Percentiles rank a stretch among this genome's conserved stretches.
These are phyloP conservation scores for Miscanthus sacchariflorus DNA, from an alignment of 202 grass and related monocot genomes.

Conservation along the genomic window DNA sequence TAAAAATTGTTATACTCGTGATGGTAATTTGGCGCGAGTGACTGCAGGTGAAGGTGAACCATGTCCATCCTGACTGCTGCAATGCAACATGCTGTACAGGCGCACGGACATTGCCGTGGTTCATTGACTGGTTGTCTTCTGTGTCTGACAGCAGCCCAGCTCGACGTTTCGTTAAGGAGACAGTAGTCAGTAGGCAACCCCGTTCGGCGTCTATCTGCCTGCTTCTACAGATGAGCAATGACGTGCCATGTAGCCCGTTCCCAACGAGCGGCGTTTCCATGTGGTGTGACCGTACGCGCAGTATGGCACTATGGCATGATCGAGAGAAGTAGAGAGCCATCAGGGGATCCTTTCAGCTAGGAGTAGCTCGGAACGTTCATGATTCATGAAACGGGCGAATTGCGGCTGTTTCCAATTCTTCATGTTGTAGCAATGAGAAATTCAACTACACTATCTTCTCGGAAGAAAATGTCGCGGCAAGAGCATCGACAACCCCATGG, in stretches of 20 bases:
- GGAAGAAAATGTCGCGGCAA: conserved; percentile 42
- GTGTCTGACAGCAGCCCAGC: too few species aligned
- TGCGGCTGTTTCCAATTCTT: not conserved
- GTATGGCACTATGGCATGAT: not conserved
- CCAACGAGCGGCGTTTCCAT: not conserved
- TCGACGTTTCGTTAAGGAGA: not conserved
- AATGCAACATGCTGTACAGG: not conserved
- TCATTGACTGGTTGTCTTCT: too few species aligned
- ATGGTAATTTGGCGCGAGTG: not conserved
- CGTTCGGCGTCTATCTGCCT: not conserved
- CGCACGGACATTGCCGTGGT: not conserved
- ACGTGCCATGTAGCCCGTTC: too few species aligned
- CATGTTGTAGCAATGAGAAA: not conserved
- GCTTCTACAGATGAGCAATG: not conserved
- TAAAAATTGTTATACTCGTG: not conserved
- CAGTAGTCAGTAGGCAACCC: not conserved
- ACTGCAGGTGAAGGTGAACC: not conserved
- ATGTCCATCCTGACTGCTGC: not conserved
- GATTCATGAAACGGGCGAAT: too few species aligned
- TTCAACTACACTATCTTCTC: not conserved
- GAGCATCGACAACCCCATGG: conserved; percentile 67
- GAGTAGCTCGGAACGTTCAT: too few species aligned
- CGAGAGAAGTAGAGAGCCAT: not conserved
- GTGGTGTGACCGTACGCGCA: not conserved
- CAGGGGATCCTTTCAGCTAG: not conserved